phyloP scores from a whole-genome alignment of 257 asterid species.

The Thymus mandschuricus region DNA sequence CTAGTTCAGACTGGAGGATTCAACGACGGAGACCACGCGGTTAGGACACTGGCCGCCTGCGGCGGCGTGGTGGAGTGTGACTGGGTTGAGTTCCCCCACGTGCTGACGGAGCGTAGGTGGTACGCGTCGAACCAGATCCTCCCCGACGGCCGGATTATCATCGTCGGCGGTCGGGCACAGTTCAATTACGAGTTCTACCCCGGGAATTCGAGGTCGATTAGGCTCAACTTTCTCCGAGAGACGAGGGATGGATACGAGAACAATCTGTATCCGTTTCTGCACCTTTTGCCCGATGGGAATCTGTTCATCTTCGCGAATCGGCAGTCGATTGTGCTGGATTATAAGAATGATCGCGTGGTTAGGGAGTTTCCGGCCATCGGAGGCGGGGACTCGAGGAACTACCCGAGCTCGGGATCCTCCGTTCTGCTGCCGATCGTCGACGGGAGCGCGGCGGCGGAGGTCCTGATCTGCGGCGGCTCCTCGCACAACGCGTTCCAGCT shows the following conservation, averaged over 20 bases:
- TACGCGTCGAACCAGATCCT: slow-evolving; percentile 68
- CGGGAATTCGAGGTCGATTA: neutral
- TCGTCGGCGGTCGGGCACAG: slow-evolving; percentile 68
- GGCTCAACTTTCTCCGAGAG: slow-evolving; percentile 52
- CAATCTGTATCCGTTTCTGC: slow-evolving; percentile 70
- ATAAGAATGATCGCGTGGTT: slow-evolving; percentile 38
- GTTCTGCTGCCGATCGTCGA: slow-evolving; percentile 65
- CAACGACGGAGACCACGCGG: slow-evolving; percentile 63
- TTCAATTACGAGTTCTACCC: slow-evolving; percentile 65
- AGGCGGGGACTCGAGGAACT: slow-evolving; percentile 60
- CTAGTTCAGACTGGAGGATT: slow-evolving; percentile 76
- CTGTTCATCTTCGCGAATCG: slow-evolving; percentile 64
- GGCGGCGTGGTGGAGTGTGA: slow-evolving; percentile 37
- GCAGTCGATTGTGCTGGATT: slow-evolving; percentile 52
- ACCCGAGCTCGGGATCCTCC: slow-evolving; percentile 77
- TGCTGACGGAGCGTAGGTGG: slow-evolving; percentile 55
- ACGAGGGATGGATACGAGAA: slow-evolving; percentile 59
- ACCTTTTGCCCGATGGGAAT: slow-evolving; percentile 68
- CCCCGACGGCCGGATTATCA: slow-evolving; percentile 61
- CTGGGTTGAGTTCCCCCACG: slow-evolving; percentile 53
- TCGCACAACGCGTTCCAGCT: slow-evolving; percentile 35
- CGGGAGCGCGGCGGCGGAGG: slow-evolving; percentile 35
- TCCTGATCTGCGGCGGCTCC: slow-evolving; percentile 79
- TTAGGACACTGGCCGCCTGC: slow-evolving; percentile 48
- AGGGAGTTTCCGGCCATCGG: slow-evolving; percentile 50